Conservation (phyloP, 2,329 filamentous ascomycete genomes). For the Fusarium ramigenum region DNA sequence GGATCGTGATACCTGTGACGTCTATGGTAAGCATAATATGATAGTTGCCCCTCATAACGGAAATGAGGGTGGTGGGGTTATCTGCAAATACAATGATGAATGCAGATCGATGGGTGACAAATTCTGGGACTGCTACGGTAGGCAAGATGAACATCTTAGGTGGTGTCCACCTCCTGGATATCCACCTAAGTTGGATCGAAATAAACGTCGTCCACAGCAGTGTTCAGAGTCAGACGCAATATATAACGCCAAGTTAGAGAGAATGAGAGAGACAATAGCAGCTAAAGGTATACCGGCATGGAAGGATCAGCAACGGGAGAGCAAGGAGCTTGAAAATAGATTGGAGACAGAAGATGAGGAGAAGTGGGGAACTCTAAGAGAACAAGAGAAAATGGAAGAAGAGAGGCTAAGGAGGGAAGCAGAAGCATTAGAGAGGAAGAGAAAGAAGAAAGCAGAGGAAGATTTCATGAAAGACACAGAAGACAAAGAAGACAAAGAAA, state of each 20-base stretch:
- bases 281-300: neutral
- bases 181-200: rapidly evolving
- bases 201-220: neutral
- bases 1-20: too few species aligned
- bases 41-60: rapidly evolving
- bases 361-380: rapidly evolving
- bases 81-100: rapidly evolving
- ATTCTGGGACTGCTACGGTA: neutral
- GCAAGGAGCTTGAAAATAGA: rapidly evolving
- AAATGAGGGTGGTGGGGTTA: rapidly evolving
- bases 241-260: rapidly evolving
- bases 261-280: neutral
- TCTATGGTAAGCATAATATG: rapidly evolving
- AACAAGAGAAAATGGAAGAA: neutral
- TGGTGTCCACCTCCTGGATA: neutral
- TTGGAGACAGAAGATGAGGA: rapidly evolving
- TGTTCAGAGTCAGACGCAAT: neutral
- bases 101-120: rapidly evolving
- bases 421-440: too few species aligned
- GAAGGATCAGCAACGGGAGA: rapidly evolving
- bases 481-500: too few species aligned
- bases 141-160: rapidly evolving
- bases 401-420: too few species aligned
- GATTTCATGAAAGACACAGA: too few species aligned
- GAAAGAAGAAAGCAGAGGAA: too few species aligned